These are phyloP conservation scores for Aspergillus baeticus DNA, from an alignment of 495 filamentous ascomycete genomes.

Conservation along the genomic window DNA sequence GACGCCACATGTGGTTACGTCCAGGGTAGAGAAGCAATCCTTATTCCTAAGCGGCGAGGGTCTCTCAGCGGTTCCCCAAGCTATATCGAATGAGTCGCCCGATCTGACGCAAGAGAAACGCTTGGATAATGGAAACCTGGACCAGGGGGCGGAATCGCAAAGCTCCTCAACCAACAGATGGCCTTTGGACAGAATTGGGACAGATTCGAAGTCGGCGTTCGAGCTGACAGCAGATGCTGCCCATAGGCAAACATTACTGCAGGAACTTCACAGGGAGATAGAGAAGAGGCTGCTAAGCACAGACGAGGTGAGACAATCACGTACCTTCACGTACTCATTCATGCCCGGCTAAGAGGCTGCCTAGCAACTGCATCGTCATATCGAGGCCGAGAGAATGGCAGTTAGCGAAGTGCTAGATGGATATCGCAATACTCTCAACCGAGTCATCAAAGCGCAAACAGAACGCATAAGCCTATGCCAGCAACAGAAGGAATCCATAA, in stretches of 20 bases:
- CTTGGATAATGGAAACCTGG: not conserved
- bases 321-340: not conserved
- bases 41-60: not conserved
- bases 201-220: not conserved
- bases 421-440: constrained; percentile 35
- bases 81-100: not conserved
- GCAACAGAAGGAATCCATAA: constrained; percentile 31
- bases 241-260: constrained; percentile 27
- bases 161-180: not conserved
- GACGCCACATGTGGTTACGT: not conserved
- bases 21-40: not conserved
- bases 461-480: constrained; percentile 31
- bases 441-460: constrained; percentile 32
- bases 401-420: constrained; percentile 28
- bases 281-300: constrained; percentile 23
- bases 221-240: not conserved
- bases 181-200: not conserved
- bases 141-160: not conserved
- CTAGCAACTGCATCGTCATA: constrained; percentile 29
- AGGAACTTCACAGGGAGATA: constrained; percentile 23
- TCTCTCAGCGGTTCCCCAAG: not conserved
- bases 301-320: constrained; percentile 24
- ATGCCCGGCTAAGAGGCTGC: not conserved
- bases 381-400: constrained; percentile 32
- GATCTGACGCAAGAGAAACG: not conserved